These are phyloP conservation scores for Dentipellis fragilis DNA, from an alignment of 768 basidiomycete species.

Conservation along the genomic window DNA sequence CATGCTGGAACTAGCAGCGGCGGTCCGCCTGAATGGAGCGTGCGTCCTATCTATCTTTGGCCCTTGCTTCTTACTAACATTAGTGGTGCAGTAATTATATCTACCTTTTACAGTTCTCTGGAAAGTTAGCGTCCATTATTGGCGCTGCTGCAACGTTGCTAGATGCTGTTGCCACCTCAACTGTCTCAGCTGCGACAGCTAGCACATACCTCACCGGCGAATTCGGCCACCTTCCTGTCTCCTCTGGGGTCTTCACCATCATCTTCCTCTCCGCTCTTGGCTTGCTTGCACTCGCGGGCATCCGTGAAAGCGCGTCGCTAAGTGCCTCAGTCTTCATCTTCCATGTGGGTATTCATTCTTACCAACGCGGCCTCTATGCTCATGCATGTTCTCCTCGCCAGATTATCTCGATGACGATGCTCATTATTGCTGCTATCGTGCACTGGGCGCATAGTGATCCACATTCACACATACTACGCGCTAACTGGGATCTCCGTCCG, in stretches of 20 bases:
- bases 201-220: conserved; percentile 12
- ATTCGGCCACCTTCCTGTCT: conserved; percentile 7
- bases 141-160: conserved; percentile 11
- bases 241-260: conserved; percentile 5
- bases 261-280: conserved; percentile 8
- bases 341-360: conserved; percentile 3
- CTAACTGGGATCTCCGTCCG: conserved; percentile 11
- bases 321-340: conserved; percentile 11
- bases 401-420: conserved; percentile 8
- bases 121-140: conserved; percentile 8
- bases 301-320: conserved; percentile 9
- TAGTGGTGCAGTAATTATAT: conserved; percentile 1
- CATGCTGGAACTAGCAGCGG: background rate
- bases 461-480: conserved; percentile 6
- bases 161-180: conserved; percentile 11
- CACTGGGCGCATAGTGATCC: conserved; percentile 11
- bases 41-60: background rate
- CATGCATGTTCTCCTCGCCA: background rate
- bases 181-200: conserved; percentile 13
- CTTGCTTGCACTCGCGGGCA: conserved; percentile 10
- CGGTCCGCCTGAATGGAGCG: conserved; percentile 3
- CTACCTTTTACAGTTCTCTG: conserved; percentile 6
- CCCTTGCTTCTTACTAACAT: background rate
- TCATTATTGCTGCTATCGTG: conserved; percentile 4
- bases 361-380: background rate